These are phyloP conservation scores for Lithocarpus polystachyus DNA, from an alignment of 306 rosid species.

Conservation along the genomic window DNA sequence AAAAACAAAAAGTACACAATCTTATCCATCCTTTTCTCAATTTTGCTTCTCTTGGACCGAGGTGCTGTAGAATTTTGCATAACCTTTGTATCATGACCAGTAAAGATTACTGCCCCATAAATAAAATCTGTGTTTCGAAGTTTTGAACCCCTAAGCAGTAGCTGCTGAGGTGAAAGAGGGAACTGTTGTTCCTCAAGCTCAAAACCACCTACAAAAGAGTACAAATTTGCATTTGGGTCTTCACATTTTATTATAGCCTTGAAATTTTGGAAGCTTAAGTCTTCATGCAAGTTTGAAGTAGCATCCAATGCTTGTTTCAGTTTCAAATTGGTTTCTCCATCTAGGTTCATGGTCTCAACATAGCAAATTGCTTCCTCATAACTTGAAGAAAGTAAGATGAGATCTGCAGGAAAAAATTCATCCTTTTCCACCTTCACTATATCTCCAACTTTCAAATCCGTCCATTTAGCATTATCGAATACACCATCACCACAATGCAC, in stretches of 20 bases:
- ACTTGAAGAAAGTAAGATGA: slow-evolving; percentile 80
- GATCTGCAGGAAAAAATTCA: slow-evolving; percentile 95
- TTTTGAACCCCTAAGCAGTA: slow-evolving; percentile 94
- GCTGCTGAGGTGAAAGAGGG: slow-evolving; percentile 93
- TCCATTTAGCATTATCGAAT: slow-evolving; percentile 73
- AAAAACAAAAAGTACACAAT: slow-evolving; percentile 63
- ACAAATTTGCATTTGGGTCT: slow-evolving; percentile 96
- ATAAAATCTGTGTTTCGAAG: slow-evolving; percentile 90
- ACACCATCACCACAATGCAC: slow-evolving; percentile 58
- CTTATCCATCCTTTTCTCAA: slow-evolving; percentile 90
- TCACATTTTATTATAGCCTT: slow-evolving; percentile 78
- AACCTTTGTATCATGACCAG: slow-evolving; percentile 94
- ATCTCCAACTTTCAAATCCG: slow-evolving; percentile 85
- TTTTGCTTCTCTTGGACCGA: slow-evolving; percentile 94
- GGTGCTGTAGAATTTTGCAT: slow-evolving; percentile 92
- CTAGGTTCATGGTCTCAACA: slow-evolving; percentile 92
- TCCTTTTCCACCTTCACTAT: slow-evolving; percentile 88
- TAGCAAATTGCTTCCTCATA: slow-evolving; percentile 91
- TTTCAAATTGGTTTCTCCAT: slow-evolving; percentile 95
- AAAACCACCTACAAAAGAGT: slow-evolving; percentile 75
- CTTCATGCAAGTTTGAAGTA: slow-evolving; percentile 72
- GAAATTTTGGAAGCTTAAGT: slow-evolving; percentile 53
- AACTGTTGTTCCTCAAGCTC: slow-evolving; percentile 56
- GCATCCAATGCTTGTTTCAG: slow-evolving; percentile 74
- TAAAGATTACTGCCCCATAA: slow-evolving; percentile 87